Percentiles rank a stretch among this genome's conserved stretches.
Conservation (phyloP, 768 basidiomycete species). For the Leucosporidium yakuticum region DNA sequence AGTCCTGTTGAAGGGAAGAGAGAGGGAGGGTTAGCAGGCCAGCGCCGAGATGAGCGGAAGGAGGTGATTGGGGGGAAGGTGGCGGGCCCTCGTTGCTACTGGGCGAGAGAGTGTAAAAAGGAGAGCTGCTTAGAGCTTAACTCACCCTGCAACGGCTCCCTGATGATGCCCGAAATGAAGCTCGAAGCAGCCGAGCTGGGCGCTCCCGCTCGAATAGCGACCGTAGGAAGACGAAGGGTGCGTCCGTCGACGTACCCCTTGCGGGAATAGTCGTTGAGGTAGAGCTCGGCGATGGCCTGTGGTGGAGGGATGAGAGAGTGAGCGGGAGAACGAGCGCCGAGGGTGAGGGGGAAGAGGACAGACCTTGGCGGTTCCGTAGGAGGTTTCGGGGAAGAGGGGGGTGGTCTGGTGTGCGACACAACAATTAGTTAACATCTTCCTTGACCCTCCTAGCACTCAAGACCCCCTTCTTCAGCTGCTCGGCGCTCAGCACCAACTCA, state of each 20-base stretch:
- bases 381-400: constrained; percentile 1
- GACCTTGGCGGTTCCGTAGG: not conserved
- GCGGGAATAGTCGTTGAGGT: constrained; percentile 58
- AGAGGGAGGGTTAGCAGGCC: not conserved
- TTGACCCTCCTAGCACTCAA: no score
- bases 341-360: no score
- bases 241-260: constrained; percentile 57
- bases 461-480: no score
- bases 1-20: constrained; percentile 44
- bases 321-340: no score
- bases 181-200: constrained; percentile 55
- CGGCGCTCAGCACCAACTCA: not conserved
- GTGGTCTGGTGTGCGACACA: not conserved
- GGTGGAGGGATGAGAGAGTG: no score
- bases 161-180: constrained; percentile 58
- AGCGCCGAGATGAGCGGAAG: no score
- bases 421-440: not conserved
- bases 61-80: no score
- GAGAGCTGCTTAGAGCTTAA: not conserved
- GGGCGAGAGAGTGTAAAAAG: no score
- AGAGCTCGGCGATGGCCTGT: constrained; percentile 51
- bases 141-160: constrained; percentile 55
- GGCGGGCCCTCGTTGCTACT: no score
- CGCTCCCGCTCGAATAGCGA: constrained; percentile 55
- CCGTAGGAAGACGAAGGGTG: constrained; percentile 58